phyloP scores from a whole-genome alignment of 129 eudicot species.

The Ambrosia artemisiifolia region DNA sequence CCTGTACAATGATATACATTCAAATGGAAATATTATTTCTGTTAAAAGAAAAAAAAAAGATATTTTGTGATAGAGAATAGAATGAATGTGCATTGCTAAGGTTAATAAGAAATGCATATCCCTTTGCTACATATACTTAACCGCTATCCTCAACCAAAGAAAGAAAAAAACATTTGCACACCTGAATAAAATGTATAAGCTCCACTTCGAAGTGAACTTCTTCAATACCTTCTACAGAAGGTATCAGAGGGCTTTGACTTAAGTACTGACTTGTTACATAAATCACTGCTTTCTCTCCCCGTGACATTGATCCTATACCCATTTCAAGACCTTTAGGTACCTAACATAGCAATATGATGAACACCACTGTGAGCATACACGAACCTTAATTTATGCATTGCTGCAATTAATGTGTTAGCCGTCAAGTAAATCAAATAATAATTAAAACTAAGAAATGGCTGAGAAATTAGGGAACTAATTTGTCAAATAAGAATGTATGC shows the following conservation, averaged over 20 bases:
- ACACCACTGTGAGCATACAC: neutral
- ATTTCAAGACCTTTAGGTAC: constrained; percentile 96
- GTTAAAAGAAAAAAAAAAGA: neutral
- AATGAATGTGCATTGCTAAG: neutral
- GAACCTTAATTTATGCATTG: neutral
- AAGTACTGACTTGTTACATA: constrained; percentile 66
- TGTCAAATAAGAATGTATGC: constrained; percentile 13
- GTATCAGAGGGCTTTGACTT: constrained; percentile 55
- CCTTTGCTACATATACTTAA: neutral
- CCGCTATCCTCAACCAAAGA: neutral
- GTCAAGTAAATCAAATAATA: neutral
- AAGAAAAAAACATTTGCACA: constrained; percentile 14
- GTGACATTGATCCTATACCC: constrained; percentile 97
- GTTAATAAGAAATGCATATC: neutral
- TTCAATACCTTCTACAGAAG: constrained; percentile 48
- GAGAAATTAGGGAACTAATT: neutral
- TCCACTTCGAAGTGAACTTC: constrained; percentile 62
- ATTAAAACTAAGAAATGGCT: neutral
- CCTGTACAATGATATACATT: constrained; percentile 42
- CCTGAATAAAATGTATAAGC: constrained; percentile 96
- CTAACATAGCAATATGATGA: constrained; percentile 32
- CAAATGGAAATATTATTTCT: neutral
- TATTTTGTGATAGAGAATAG: neutral
- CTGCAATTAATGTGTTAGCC: neutral
- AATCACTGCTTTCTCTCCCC: constrained; percentile 82